phyloP scores from a whole-genome alignment of 2,329 filamentous ascomycete genomes.

The Fusarium goolgardi region DNA sequence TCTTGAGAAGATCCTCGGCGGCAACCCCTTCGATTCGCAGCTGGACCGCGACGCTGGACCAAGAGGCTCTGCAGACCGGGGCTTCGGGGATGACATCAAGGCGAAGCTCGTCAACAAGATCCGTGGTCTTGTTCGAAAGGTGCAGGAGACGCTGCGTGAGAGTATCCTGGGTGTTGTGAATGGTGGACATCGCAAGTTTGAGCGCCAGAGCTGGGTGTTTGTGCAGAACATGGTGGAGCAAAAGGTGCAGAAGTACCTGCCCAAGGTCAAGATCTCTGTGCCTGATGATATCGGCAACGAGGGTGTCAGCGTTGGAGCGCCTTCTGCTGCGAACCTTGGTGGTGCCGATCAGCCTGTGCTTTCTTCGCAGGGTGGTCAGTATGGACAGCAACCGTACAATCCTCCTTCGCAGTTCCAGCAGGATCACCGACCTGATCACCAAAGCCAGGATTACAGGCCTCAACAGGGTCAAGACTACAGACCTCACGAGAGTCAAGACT shows the following conservation, averaged over 20 bases:
- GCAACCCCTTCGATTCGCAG: conserved; percentile 59
- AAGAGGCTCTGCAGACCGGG: conserved; percentile 49
- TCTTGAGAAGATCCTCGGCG: conserved; percentile 59
- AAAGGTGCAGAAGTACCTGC: conserved; percentile 60
- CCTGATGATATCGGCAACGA: conserved; percentile 62
- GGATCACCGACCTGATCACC: conserved; percentile 34
- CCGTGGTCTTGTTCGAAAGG: conserved; percentile 57
- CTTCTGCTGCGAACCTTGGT: conserved; percentile 50
- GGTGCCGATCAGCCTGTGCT: conserved; percentile 48
- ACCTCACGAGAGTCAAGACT: conserved; percentile 14
- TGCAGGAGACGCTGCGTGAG: conserved; percentile 59
- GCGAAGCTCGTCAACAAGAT: conserved; percentile 58
- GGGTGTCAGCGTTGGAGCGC: conserved; percentile 57
- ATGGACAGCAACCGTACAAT: conserved; percentile 45
- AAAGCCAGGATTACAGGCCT: conserved; percentile 7
- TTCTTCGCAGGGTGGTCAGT: conserved; percentile 40
- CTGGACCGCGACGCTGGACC: conserved; percentile 53
- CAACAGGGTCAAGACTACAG: conserved; percentile 32
- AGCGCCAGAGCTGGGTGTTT: conserved; percentile 59
- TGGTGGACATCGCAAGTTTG: conserved; percentile 60
- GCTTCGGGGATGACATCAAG: conserved; percentile 58
- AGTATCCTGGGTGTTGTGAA: conserved; percentile 59
- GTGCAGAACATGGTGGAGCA: conserved; percentile 59
- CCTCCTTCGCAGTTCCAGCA: conserved; percentile 42
- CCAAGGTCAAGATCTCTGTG: conserved; percentile 59